Evolutionary conservation across 768 basidiomycete species (phyloP).

Genomic region (Pleurotus ostreatus): DNA sequence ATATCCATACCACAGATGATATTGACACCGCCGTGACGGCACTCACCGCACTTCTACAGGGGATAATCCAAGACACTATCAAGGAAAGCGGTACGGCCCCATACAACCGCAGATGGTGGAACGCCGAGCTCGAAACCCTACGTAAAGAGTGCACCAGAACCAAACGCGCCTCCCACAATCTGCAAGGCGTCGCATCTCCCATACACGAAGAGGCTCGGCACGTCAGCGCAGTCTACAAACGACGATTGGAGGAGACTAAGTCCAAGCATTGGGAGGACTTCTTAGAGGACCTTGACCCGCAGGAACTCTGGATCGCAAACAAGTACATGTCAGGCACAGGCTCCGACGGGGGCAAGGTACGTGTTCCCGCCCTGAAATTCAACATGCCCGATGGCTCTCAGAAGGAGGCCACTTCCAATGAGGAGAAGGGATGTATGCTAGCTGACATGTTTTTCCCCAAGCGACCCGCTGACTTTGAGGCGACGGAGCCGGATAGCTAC

Average conservation of each 20-base stretch:
- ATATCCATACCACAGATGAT: neutral
- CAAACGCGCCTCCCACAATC: slow-evolving; percentile 8
- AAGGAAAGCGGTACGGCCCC: slow-evolving; percentile 13
- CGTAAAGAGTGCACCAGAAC: neutral
- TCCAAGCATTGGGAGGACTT: slow-evolving; percentile 14
- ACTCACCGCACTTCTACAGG: slow-evolving; percentile 7
- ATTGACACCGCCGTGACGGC: neutral
- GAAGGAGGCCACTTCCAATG: slow-evolving; percentile 6
- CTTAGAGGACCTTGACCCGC: slow-evolving; percentile 10
- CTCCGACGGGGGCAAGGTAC: slow-evolving; percentile 7
- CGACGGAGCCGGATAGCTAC: slow-evolving; percentile 8
- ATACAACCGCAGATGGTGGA: slow-evolving; percentile 29
- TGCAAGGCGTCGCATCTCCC: slow-evolving; percentile 10
- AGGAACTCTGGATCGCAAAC: slow-evolving; percentile 15
- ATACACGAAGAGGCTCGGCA: slow-evolving; percentile 13
- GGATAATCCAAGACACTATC: slow-evolving; percentile 15
- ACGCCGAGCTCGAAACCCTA: slow-evolving; percentile 17
- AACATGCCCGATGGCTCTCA: neutral
- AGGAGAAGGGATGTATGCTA: slow-evolving; percentile 6
- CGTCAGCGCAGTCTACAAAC: slow-evolving; percentile 9
- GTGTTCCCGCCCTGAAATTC: slow-evolving; percentile 14
- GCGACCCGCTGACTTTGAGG: slow-evolving; percentile 1
- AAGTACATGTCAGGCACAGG: slow-evolving; percentile 1
- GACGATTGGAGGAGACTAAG: slow-evolving; percentile 10
- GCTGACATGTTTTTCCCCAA: slow-evolving; percentile 18